Evolutionary conservation across 2,329 filamentous ascomycete genomes (phyloP), one percentile per base, ranked within the genome.

Genomic region (Arthrinium phaeospermum): DNA sequence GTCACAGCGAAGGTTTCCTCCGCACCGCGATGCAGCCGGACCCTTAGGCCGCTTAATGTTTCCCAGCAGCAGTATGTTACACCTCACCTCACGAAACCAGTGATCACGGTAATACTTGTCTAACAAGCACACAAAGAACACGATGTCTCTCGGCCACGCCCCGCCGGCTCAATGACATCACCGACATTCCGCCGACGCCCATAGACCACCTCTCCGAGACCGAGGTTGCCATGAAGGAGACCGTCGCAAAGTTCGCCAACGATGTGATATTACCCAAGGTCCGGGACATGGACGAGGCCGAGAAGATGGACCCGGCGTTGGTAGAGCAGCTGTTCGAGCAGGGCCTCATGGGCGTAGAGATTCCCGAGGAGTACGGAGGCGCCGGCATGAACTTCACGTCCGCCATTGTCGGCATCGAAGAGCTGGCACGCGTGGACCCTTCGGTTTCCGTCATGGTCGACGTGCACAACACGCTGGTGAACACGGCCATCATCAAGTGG

Each of bases 371-470:
- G 83, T 99, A 92, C 81, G 96, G 96, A 73, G 96, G 96, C 74
- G 94, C 96, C 0, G 96, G 95, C 77, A 98, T 99, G 96, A 98
- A 98, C 89, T 99, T 99, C 85, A 98, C 96, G 0, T 87, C 95
- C 0, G 96, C 95, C 74, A 98, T 99, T 80, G 92, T 99, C 64
- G 96, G 94, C 41, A 99, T 99, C 78, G 96, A 99, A 85, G 96
- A 99, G 87, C 87, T 99, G 74, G 96, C 96, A 0, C 90, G 95
- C 72, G 93, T 97, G 24, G 96, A 99, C 80, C 96, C 96, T 53
- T 97, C 94, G 76, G 96, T 99, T 75, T 96, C 94, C 79, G 96
- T 99, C 75, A 85, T 99, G 86, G 94, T 95, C 72, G 96, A 99
- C 82, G 96, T 99, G 30, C 96, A 99, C 88, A 99, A 99, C 85